Conservation (phyloP, 2,329 filamentous ascomycete genomes). For the Nectriaceae sp. region DNA sequence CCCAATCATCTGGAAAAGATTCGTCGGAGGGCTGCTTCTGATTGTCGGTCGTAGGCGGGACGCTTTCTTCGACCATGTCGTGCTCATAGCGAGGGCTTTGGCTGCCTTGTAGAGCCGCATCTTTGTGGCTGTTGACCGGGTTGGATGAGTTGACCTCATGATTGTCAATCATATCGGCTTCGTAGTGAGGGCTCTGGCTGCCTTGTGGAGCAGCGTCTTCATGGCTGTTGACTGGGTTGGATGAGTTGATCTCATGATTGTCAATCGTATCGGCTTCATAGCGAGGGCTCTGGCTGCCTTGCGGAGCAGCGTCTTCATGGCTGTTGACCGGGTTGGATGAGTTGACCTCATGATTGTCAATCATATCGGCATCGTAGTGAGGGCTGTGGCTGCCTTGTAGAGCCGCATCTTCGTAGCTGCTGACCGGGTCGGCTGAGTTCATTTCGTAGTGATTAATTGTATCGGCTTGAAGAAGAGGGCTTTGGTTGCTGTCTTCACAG, state of each 20-base stretch:
- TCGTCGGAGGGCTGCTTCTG: not conserved
- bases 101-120: not conserved
- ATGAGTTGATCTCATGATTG: not conserved
- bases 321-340: not conserved
- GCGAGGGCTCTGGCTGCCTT: not conserved
- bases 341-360: not conserved
- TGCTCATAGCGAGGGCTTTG: not conserved
- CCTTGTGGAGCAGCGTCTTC: not conserved
- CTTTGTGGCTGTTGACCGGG: not conserved
- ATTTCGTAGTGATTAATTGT: not conserved
- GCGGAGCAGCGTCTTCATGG: not conserved
- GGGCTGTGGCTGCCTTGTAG: not conserved
- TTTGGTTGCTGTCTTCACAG: not conserved
- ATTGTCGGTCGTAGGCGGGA: not conserved
- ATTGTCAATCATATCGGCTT: not conserved
- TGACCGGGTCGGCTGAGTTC: not conserved
- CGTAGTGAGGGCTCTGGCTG: not conserved
- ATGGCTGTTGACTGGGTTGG: not conserved
- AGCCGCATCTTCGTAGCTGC: not conserved
- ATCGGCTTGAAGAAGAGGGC: not conserved
- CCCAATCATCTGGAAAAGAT: not conserved
- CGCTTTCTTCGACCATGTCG: not conserved
- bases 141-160: not conserved
- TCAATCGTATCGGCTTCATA: not conserved
- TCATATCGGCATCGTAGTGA: not conserved